Evolutionary conservation across 2,329 filamentous ascomycete species (phyloP).

Genomic region (Fusarium floridanum): DNA sequence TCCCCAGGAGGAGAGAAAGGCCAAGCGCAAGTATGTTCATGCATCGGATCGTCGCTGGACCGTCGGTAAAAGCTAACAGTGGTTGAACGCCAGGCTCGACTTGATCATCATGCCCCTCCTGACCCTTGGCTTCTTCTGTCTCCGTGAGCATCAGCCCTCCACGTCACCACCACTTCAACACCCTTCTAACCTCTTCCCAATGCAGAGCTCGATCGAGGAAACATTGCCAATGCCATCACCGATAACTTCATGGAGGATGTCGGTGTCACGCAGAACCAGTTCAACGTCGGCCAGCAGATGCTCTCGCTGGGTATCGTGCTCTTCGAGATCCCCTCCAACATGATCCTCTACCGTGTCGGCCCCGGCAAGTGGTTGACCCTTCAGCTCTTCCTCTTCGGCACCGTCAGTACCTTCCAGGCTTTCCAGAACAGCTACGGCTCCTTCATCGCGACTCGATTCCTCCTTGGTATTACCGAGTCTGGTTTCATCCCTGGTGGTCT

Average conservation of each 20-base stretch:
- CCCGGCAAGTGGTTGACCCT: conserved; percentile 67
- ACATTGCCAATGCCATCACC: conserved; percentile 63
- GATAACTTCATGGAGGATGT: conserved; percentile 64
- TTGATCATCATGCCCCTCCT: conserved; percentile 58
- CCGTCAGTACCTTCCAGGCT: conserved; percentile 67
- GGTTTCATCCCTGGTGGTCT: conserved; percentile 67
- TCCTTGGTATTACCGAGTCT: conserved; percentile 66
- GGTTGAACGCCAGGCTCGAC: conserved; percentile 49
- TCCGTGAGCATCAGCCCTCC: conserved; percentile 49
- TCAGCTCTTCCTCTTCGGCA: conserved; percentile 66
- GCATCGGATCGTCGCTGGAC: neutral
- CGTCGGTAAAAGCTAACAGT: conserved; percentile 1
- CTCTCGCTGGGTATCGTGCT: conserved; percentile 64
- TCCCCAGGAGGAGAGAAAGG: conserved; percentile 52
- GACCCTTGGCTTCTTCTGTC: conserved; percentile 58
- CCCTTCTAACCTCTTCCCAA: neutral
- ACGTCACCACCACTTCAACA: rapidly evolving
- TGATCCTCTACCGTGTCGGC: conserved; percentile 51
- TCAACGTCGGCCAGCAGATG: conserved; percentile 65
- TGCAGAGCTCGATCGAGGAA: conserved; percentile 55
- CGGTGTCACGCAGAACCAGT: conserved; percentile 62
- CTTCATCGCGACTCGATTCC: conserved; percentile 63
- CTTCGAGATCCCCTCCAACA: conserved; percentile 55
- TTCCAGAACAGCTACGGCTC: conserved; percentile 62
- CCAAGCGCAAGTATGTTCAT: conserved; percentile 54